Conservation (phyloP, 257 asterid genomes). For the Nicotiana obtusifolia region DNA sequence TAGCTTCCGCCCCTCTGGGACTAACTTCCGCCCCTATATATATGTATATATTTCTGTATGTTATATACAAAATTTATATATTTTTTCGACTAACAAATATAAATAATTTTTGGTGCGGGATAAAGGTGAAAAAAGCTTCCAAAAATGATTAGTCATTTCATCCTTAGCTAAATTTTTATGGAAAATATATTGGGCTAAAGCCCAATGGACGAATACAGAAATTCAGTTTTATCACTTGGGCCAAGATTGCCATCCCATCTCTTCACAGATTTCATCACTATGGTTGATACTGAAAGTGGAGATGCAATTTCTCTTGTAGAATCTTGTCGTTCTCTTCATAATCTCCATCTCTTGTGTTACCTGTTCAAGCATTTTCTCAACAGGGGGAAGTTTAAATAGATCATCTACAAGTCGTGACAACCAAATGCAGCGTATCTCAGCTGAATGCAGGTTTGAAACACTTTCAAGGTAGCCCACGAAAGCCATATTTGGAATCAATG, state of each 20-base stretch:
- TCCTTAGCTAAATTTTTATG: too few species aligned
- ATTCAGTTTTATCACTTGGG: too few species aligned
- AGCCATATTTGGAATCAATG: conserved; percentile 81
- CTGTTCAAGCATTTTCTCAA: conserved; percentile 57
- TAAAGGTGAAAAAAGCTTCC: too few species aligned
- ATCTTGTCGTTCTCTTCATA: conserved; percentile 70
- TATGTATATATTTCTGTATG: too few species aligned
- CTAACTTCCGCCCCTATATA: too few species aligned
- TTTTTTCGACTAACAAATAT: too few species aligned
- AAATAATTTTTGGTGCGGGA: too few species aligned
- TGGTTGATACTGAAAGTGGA: conserved; percentile 90
- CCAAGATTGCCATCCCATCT: conserved; percentile 88
- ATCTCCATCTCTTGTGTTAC: conserved; percentile 62
- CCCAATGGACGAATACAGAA: too few species aligned
- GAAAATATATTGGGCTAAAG: too few species aligned
- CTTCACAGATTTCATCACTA: conserved; percentile 75
- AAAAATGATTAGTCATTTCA: too few species aligned
- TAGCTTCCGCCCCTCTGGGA: too few species aligned
- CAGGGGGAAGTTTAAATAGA: conserved; percentile 57
- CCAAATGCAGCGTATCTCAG: conserved; percentile 91
- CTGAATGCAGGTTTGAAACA: conserved; percentile 81
- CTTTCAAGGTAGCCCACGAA: conserved; percentile 86
- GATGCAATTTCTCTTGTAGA: conserved; percentile 80
- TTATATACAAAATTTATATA: too few species aligned
- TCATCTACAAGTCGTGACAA: conserved; percentile 50